A percentile compares a stretch with the other conserved stretches of the same genome.
These are phyloP conservation scores for Circinella umbellata DNA, from an alignment of 371 early-diverging fungal species.

Conservation along the genomic window DNA sequence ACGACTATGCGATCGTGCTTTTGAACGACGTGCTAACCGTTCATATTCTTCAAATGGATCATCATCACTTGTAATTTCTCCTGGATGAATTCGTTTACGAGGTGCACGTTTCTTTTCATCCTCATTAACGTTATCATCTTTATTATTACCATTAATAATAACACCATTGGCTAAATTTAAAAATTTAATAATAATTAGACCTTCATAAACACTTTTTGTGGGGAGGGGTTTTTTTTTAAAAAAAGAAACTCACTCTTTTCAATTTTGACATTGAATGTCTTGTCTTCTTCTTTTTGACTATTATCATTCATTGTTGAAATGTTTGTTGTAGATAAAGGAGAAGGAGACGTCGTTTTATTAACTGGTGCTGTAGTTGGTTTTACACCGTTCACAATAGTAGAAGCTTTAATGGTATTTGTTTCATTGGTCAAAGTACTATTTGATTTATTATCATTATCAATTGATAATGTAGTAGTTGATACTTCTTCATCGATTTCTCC, in stretches of 20 bases:
- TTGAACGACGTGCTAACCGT: constrained; percentile 25
- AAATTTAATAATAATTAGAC: background rate
- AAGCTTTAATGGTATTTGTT: background rate
- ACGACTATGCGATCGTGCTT: constrained; percentile 21
- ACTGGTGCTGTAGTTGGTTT: background rate
- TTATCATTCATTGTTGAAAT: background rate
- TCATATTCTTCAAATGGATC: constrained; percentile 52
- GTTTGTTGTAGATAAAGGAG: background rate
- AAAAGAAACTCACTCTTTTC: background rate
- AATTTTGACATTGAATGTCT: background rate
- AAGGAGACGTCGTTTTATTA: no score
- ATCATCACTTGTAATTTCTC: constrained; percentile 23
- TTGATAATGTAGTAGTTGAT: background rate
- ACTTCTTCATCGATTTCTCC: constrained; percentile 33
- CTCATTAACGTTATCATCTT: background rate
- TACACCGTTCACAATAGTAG: background rate
- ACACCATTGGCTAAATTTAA: background rate
- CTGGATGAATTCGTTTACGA: constrained; percentile 18
- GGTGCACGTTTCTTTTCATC: background rate
- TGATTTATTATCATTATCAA: background rate
- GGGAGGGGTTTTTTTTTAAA: no score
- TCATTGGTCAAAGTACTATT: background rate
- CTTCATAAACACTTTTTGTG: no score
- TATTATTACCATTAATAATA: background rate
- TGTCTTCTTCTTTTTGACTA: background rate